Percentiles rank a stretch among this genome's conserved stretches.
Conservation (phyloP, 202 grass and related monocot genomes). For the Schoenoplectus triqueter region DNA sequence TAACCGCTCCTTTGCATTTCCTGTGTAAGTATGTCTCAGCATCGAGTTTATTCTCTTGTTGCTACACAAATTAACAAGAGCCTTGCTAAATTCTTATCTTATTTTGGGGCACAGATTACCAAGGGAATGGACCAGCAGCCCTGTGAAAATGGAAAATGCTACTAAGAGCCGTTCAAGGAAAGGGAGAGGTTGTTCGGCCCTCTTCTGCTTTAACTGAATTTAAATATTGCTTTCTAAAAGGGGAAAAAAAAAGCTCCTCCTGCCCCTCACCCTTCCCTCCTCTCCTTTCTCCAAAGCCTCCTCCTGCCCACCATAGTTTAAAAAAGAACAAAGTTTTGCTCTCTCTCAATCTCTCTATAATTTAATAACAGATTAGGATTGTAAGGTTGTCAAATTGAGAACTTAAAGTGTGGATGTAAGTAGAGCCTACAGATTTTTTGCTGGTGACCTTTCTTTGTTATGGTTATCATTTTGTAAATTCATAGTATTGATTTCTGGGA, state of each 20-base stretch:
- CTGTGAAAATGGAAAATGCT: constrained; percentile 40
- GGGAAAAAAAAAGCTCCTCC: not conserved
- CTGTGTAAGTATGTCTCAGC: constrained; percentile 41
- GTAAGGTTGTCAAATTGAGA: constrained; percentile 30
- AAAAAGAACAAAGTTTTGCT: constrained; percentile 19
- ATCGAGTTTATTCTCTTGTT: not conserved
- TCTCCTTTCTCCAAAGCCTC: not conserved
- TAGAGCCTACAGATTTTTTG: not conserved
- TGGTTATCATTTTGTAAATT: not conserved
- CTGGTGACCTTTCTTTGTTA: not conserved
- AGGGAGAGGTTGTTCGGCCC: constrained; percentile 45
- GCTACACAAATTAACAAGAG: not conserved
- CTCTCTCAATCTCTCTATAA: not conserved
- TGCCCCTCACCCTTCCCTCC: too few species aligned
- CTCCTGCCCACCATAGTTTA: not conserved
- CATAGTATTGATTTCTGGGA: not conserved
- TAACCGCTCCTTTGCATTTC: constrained; percentile 55
- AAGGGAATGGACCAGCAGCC: constrained; percentile 45
- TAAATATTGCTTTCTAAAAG: not conserved
- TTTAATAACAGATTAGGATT: constrained; percentile 30
- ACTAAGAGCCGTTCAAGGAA: constrained; percentile 36
- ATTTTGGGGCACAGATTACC: constrained; percentile 34
- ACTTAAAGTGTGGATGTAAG: not conserved
- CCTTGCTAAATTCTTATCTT: not conserved
- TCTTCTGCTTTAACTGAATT: constrained; percentile 90